Evolutionary conservation across 176 grass and related monocot genomes (phyloP).

Genomic region (Lolium multiflorum): DNA sequence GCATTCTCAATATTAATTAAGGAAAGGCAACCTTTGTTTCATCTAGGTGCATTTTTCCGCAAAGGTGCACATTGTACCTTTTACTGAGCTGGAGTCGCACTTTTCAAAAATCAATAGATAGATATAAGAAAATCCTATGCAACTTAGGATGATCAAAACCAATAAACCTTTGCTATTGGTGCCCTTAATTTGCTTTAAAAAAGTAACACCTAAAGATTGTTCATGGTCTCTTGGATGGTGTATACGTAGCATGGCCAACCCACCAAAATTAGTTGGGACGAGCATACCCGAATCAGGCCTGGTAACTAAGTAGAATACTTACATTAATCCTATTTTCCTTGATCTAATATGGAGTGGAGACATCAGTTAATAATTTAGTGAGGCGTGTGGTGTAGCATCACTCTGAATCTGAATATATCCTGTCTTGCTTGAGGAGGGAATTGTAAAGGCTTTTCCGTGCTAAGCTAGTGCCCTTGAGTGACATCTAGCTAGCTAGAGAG

Average conservation of each 20-base stretch:
- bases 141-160: not conserved
- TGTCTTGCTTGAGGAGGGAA: not conserved
- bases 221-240: not conserved
- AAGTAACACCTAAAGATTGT: not conserved
- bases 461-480: constrained; percentile 1
- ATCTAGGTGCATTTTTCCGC: no score
- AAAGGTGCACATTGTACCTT: no score
- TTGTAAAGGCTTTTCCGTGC: not conserved
- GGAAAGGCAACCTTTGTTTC: no score
- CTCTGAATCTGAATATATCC: not conserved
- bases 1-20: no score
- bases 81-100: not conserved
- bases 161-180: not conserved
- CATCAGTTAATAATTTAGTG: not conserved
- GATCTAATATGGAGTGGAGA: not conserved
- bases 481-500: not conserved
- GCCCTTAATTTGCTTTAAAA: not conserved
- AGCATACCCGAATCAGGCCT: not conserved
- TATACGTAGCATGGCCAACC: not conserved
- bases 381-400: not conserved
- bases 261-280: not conserved
- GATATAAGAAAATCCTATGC: not conserved
- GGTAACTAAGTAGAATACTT: not conserved
- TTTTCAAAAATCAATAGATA: not conserved
- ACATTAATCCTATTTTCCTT: not conserved